These are phyloP conservation scores for Ustilago esculenta DNA, from an alignment of 1,284 basidiomycete species.

Conservation along the genomic window DNA sequence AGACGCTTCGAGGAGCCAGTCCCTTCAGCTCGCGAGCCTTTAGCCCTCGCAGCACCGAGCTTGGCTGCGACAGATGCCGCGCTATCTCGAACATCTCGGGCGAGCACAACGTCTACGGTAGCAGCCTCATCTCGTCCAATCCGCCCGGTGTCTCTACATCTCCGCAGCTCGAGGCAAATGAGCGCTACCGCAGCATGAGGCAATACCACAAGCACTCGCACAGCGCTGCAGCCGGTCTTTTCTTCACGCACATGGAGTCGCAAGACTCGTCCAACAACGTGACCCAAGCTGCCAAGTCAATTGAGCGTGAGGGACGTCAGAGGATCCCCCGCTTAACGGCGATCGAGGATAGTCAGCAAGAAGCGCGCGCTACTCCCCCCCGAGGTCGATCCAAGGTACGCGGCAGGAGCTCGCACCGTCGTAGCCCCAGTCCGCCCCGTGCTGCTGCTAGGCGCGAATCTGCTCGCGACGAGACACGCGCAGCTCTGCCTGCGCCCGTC, in stretches of 20 bases:
- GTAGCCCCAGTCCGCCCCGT: conserved; percentile 52
- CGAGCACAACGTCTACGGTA: conserved; percentile 43
- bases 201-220: conserved; percentile 55
- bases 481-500: conserved; percentile 22
- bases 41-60: conserved; percentile 37
- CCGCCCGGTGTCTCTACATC: conserved; percentile 33
- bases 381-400: conserved; percentile 55
- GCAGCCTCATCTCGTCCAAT: conserved; percentile 29
- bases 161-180: conserved; percentile 21
- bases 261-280: conserved; percentile 18
- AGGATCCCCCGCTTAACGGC: conserved; percentile 7
- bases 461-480: background rate
- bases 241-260: conserved; percentile 44
- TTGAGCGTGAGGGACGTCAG: conserved; percentile 20
- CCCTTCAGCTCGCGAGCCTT: conserved; percentile 39
- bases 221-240: conserved; percentile 50
- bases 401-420: conserved; percentile 49
- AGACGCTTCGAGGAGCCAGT: conserved; percentile 47
- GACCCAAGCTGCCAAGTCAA: background rate
- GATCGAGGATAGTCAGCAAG: conserved; percentile 15
- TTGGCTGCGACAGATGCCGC: conserved; percentile 48
- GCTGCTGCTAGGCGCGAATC: conserved; percentile 46
- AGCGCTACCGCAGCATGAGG: conserved; percentile 42
- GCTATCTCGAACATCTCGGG: conserved; percentile 44
- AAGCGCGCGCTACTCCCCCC: conserved; percentile 39